A percentile compares a stretch with the other conserved stretches of the same genome.
These are phyloP conservation scores for Draba incana DNA, from an alignment of 345 rosid species.

Conservation along the genomic window DNA sequence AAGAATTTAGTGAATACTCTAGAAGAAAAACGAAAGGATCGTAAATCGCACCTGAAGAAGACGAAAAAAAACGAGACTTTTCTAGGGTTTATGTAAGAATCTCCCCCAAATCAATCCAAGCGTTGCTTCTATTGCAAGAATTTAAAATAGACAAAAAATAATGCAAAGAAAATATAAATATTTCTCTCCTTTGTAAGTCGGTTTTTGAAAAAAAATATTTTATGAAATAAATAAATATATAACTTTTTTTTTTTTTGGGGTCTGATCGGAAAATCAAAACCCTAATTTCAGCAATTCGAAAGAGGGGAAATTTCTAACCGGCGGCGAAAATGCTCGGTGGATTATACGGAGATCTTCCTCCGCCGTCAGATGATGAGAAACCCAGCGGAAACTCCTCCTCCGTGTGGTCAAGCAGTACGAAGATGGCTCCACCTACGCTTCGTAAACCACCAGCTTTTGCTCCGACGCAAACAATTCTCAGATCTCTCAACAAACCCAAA, in stretches of 20 bases:
- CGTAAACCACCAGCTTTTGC: constrained; percentile 73
- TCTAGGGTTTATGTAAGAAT: constrained; percentile 35
- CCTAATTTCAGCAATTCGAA: constrained; percentile 21
- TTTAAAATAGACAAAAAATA: neutral
- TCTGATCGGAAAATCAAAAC: constrained; percentile 28
- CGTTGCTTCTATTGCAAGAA: constrained; percentile 38
- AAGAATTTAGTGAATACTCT: neutral
- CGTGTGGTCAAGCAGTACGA: constrained; percentile 84
- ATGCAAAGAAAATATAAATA: neutral
- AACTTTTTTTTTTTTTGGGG: too few species aligned
- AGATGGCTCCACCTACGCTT: constrained; percentile 93
- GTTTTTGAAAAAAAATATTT: too few species aligned
- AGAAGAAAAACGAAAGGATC: neutral
- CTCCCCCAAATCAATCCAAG: constrained; percentile 18
- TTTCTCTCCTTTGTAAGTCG: too few species aligned
- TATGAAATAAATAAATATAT: neutral
- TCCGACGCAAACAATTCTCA: constrained; percentile 72
- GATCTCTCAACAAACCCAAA: constrained; percentile 60
- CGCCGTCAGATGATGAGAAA: constrained; percentile 93
- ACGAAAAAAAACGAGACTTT: neutral
- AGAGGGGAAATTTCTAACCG: neutral
- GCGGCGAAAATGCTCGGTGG: constrained; percentile 77
- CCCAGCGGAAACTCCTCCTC: constrained; percentile 58
- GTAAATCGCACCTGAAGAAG: constrained; percentile 23
- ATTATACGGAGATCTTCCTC: constrained; percentile 95